A percentile compares a stretch with the other conserved stretches of the same genome.
phyloP scores from a whole-genome alignment of 164 flowering plant species.

The Vitis rotundifolia region DNA sequence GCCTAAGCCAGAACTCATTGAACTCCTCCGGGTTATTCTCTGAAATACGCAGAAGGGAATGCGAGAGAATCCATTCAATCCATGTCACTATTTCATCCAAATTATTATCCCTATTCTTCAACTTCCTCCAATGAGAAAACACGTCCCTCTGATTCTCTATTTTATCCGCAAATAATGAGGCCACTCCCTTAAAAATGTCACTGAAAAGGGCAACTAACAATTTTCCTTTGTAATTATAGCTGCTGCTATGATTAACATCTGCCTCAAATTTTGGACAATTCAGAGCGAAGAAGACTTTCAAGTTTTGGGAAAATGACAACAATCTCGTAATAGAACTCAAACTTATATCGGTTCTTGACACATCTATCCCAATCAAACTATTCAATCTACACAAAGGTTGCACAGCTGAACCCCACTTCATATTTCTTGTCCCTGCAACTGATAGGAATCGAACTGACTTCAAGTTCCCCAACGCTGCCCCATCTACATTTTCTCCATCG shows the following conservation, averaged over 20 bases:
- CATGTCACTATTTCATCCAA: constrained; percentile 73
- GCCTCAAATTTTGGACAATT: constrained; percentile 76
- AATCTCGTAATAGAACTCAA: constrained; percentile 56
- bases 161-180: constrained; percentile 58
- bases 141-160: constrained; percentile 49
- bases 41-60: constrained; percentile 77
- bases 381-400: constrained; percentile 73
- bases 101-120: constrained; percentile 34
- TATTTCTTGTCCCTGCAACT: constrained; percentile 74
- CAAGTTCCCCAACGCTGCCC: constrained; percentile 61
- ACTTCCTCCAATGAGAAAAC: constrained; percentile 59
- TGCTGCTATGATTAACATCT: constrained; percentile 27
- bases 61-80: constrained; percentile 90
- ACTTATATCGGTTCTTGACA: constrained; percentile 80
- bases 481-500: constrained; percentile 77
- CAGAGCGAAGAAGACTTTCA: constrained; percentile 82
- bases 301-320: constrained; percentile 55
- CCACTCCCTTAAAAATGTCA: constrained; percentile 65
- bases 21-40: constrained; percentile 73
- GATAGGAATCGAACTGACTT: constrained; percentile 72
- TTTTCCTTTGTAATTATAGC: constrained; percentile 52
- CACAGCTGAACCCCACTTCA: constrained; percentile 66
- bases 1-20: constrained; percentile 84
- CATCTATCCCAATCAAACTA: constrained; percentile 78
- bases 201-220: constrained; percentile 59